A percentile compares a stretch with the other conserved stretches of the same genome.
phyloP scores from a whole-genome alignment of 1,284 basidiomycete species.

The Cutaneotrichosporon sp. region DNA sequence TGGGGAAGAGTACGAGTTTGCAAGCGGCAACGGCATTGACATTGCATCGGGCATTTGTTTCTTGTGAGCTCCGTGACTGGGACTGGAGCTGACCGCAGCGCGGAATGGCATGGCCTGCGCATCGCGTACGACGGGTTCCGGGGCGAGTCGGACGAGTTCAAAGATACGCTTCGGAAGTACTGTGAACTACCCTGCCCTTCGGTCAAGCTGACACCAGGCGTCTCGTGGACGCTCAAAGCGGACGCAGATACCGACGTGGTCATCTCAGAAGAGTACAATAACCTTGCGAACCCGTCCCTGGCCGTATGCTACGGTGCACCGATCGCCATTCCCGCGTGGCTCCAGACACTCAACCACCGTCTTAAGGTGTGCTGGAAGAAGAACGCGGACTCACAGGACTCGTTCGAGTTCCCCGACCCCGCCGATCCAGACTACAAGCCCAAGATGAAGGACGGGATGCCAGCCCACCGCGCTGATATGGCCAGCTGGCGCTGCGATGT shows the following conservation, averaged over 20 bases:
- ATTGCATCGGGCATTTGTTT: slow-evolving; percentile 22
- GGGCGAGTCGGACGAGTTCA: slow-evolving; percentile 24
- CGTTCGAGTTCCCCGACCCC: slow-evolving; percentile 31
- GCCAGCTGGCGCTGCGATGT: slow-evolving; percentile 26
- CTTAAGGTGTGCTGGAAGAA: slow-evolving; percentile 35
- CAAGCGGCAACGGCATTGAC: slow-evolving; percentile 18
- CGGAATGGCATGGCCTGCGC: slow-evolving; percentile 13
- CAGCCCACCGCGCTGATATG: not conserved
- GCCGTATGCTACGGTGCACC: slow-evolving; percentile 35
- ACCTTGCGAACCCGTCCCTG: slow-evolving; percentile 18
- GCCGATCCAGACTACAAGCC: slow-evolving; percentile 23
- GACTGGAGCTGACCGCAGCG: slow-evolving; percentile 7
- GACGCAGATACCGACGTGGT: slow-evolving; percentile 16
- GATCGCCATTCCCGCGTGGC: slow-evolving; percentile 32
- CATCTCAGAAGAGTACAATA: slow-evolving; percentile 21
- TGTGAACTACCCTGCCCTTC: too few species aligned
- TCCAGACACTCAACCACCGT: slow-evolving; percentile 20
- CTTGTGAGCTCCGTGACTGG: slow-evolving; percentile 17
- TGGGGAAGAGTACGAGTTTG: slow-evolving; percentile 18
- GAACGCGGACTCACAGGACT: slow-evolving; percentile 36
- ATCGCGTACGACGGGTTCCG: slow-evolving; percentile 31
- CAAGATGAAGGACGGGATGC: slow-evolving; percentile 2
- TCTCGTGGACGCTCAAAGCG: slow-evolving; percentile 22
- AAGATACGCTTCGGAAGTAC: slow-evolving; percentile 19
- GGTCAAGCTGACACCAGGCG: slow-evolving; percentile 25